These are phyloP conservation scores for Amaranthus cruentus DNA, from an alignment of 148 eudicot genomes.

Conservation along the genomic window DNA sequence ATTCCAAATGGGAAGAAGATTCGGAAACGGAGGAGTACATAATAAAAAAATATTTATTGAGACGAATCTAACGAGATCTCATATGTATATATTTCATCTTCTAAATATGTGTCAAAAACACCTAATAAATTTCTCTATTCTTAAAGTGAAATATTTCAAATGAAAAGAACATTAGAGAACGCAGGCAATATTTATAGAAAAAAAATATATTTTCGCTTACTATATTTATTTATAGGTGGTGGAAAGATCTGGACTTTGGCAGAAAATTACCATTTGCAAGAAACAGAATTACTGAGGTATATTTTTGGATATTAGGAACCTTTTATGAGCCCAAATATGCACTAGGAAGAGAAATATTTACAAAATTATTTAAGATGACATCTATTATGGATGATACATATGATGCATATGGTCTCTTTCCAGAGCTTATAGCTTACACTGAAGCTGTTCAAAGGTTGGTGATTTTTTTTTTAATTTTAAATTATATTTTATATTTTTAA, in stretches of 20 bases:
- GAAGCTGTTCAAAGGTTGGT: slow-evolving; percentile 31
- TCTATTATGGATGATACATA: slow-evolving; percentile 42
- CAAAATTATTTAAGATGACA: slow-evolving; percentile 23
- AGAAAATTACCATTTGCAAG: slow-evolving; percentile 29
- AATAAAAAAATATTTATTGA: too few species aligned
- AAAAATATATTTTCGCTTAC: not conserved
- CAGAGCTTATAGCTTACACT: slow-evolving; percentile 34
- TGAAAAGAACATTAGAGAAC: too few species aligned
- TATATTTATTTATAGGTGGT: slow-evolving; percentile 22
- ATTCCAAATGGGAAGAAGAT: too few species aligned
- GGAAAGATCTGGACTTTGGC: slow-evolving; percentile 22
- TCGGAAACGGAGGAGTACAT: too few species aligned
- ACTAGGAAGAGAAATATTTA: slow-evolving; percentile 24
- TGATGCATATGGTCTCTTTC: slow-evolving; percentile 42
- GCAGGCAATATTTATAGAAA: too few species aligned
- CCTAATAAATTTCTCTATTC: too few species aligned
- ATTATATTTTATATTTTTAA: not conserved
- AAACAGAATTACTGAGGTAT: slow-evolving; percentile 36
- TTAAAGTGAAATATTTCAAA: too few species aligned
- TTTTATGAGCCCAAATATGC: slow-evolving; percentile 37
- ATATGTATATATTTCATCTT: too few species aligned
- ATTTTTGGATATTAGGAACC: slow-evolving; percentile 37
- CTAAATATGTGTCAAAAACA: too few species aligned
- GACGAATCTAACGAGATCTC: too few species aligned
- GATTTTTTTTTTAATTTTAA: not conserved